A percentile compares a stretch with the other conserved stretches of the same genome.
These are phyloP conservation scores for Diaporthe sp. DNA, from an alignment of 2,329 filamentous ascomycete genomes.

Conservation along the genomic window DNA sequence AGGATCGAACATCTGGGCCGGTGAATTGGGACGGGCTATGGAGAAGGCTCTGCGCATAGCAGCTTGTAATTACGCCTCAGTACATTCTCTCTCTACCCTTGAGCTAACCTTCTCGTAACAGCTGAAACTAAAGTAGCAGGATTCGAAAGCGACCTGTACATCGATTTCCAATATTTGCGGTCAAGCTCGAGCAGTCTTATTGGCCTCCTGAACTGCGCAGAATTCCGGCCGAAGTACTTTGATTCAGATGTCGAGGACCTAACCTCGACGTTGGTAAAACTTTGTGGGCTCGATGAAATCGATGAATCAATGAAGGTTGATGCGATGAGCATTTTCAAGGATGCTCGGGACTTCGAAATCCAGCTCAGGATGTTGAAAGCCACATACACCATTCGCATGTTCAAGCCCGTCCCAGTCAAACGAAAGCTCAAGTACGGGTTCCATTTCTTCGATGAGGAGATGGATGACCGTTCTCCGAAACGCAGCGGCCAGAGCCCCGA, in stretches of 20 bases:
- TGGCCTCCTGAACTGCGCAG: neutral
- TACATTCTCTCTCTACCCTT: neutral
- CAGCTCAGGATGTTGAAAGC: conserved; percentile 21
- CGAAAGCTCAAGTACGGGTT: neutral
- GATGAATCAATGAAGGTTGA: neutral
- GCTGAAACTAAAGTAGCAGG: neutral
- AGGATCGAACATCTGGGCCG: neutral
- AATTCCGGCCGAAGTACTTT: neutral
- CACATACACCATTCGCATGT: neutral
- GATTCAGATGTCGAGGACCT: neutral
- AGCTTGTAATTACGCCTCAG: neutral
- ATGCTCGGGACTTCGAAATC: conserved; percentile 24
- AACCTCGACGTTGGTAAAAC: neutral
- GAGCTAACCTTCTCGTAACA: conserved; percentile 14
- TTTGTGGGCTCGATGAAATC: neutral
- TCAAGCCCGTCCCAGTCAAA: neutral
- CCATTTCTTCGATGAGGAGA: neutral
- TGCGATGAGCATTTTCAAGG: neutral
- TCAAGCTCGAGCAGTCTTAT: conserved; percentile 38
- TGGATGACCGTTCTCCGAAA: neutral
- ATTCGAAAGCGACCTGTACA: neutral
- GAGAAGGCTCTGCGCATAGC: neutral
- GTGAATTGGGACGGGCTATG: neutral
- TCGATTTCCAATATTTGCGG: conserved; percentile 40
- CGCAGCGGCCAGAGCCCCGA: neutral